These are phyloP conservation scores for Nakazawaea molendinolei DNA, from an alignment of 805 yeast species.

Conservation along the genomic window DNA sequence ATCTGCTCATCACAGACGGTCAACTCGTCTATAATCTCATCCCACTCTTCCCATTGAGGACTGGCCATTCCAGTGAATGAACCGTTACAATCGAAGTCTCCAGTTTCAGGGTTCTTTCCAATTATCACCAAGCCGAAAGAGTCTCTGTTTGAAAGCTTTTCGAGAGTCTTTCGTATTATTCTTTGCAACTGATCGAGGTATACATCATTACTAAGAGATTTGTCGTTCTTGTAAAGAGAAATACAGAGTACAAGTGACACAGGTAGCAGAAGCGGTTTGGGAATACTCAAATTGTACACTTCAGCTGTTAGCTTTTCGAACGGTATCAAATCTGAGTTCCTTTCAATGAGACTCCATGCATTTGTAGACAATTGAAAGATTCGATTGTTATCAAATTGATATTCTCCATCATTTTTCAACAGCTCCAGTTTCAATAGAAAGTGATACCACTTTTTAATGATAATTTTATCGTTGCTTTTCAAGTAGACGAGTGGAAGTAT, in stretches of 20 bases:
- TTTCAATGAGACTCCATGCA: conserved; percentile 6
- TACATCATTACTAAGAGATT: no score
- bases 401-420: neutral
- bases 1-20: neutral
- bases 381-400: conserved; percentile 4
- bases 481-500: conserved; percentile 7
- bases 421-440: neutral
- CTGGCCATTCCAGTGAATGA: conserved; percentile 5
- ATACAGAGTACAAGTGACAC: conserved; percentile 4
- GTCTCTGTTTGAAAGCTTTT: conserved; percentile 1
- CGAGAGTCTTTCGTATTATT: no score
- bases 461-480: conserved; percentile 3
- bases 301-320: neutral
- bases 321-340: conserved; percentile 4
- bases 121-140: conserved; percentile 10
- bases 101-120: conserved; percentile 8
- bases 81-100: conserved; percentile 2
- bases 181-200: no score
- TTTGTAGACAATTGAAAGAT: conserved; percentile 9
- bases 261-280: conserved; percentile 2
- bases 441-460: conserved; percentile 9
- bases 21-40: conserved; percentile 4
- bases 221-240: no score
- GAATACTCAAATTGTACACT: neutral
- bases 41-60: conserved; percentile 11